A percentile compares a stretch with the other conserved stretches of the same genome.
Conservation (phyloP, 352 stramenopile genomes). For the Globisporangium cederbergense region DNA sequence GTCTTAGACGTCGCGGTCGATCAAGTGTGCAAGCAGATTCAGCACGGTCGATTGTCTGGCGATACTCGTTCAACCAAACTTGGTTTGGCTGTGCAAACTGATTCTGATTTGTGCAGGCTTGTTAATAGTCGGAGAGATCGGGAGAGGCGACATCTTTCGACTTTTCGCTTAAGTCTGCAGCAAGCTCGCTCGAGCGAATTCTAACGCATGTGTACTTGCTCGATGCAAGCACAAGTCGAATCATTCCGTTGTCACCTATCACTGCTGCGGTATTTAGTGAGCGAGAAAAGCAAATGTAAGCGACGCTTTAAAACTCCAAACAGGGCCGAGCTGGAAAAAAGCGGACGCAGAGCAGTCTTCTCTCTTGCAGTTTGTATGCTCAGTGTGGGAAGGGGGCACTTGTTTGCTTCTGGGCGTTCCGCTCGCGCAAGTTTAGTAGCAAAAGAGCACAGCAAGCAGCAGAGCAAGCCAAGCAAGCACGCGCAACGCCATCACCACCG, state of each 20-base stretch:
- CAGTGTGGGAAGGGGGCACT: not conserved
- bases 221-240: not conserved
- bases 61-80: too few species aligned
- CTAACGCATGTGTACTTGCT: not conserved
- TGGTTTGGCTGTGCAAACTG: too few species aligned
- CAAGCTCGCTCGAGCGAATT: not conserved
- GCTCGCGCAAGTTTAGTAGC: not conserved
- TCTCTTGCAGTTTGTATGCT: not conserved
- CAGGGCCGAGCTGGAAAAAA: not conserved
- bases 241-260: not conserved
- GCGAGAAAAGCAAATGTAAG: not conserved
- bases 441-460: not conserved
- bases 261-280: not conserved
- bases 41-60: too few species aligned
- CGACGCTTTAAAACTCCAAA: not conserved
- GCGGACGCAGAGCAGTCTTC: not conserved
- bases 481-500: constrained; percentile 1
- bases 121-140: not conserved
- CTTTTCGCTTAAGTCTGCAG: not conserved
- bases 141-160: not conserved
- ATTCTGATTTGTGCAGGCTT: too few species aligned
- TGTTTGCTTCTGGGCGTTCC: not conserved
- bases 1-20: not conserved
- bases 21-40: too few species aligned
- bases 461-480: constrained; percentile 4